Base-by-base conservation (phyloP, 2,329 filamentous ascomycete genomes). In the Colletotrichum sp. region DNA sequence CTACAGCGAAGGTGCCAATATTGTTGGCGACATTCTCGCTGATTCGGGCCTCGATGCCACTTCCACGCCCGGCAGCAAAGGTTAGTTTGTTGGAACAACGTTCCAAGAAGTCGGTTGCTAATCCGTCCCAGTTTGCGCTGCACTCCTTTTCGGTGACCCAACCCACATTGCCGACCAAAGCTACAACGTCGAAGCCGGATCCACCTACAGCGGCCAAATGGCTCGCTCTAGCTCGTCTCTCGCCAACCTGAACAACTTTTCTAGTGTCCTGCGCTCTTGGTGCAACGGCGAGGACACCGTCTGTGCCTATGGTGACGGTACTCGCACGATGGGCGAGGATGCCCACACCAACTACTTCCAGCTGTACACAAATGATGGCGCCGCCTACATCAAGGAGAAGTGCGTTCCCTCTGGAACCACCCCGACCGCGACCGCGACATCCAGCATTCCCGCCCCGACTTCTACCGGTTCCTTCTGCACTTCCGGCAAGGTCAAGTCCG, bases 1-100 rank as follows among this genome's bases (percentile, higher is more conserved):
- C 1, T 88, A 86, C 78, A 85, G 83, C 6, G 84, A 87, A 74
- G 86, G 86, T 65, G 83, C 81, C 6, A 84, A 86, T 9, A 80
- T 87, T 18, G 78, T 85, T 21, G 81, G 84, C 34, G 83, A 85
- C 77, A 81, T 86, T 49, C 78, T 85, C 4, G 83, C 81, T 44
- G 82, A 79, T n/a, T 73, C 79, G 4, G 80, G 80, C 2, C 69
- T 86, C 18, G 79, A 80, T 69, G 73, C 79, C 9, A 64, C 77
- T 26, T 79, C 79, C 16, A 71, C 76, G 2, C 81, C 84, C 1
- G 84, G 81, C 21, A 84, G 80, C 74, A 80, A 80, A 77, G 81
- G 84, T 85, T 72, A 80, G 83, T 81, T 65, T 18, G 5, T 65
- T n/a, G 59, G 30, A 18, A 64, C 59, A 39, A 21, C 4, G 39